Evolutionary conservation across 1,284 basidiomycete species (phyloP), one percentile per base, ranked within the genome.

Genomic region (Ceratobasidium papillatum): DNA sequence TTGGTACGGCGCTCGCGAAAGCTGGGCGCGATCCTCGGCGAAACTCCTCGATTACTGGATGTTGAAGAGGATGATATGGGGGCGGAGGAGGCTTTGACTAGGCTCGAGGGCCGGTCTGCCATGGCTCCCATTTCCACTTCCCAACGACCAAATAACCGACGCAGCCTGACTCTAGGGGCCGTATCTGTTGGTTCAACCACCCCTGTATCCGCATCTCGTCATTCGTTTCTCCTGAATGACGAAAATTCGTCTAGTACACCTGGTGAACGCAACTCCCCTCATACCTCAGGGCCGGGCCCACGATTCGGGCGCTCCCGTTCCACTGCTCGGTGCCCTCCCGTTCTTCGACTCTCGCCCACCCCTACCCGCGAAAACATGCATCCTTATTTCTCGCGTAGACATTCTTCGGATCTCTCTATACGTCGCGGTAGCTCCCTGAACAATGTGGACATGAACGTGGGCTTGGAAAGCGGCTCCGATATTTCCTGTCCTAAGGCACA

Each of bases 221-320:
- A 59, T 54, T 71, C 66, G n/a, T 71, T 71, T 30, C 66, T 58
- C 1, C 49, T 71, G 2, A 59, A 71, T 59, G 66, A 71, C 32
- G 66, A 71, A 71, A 71, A 71, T 41, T 27, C 66, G 3, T 71
- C 66, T 47, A 52, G 49, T n/a, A 12, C 34, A 17, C 54, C 66
- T 5, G 59, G 38, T 11, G 59, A 62, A 43, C 66, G 36, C n/a
- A 58, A 30, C 54, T 43, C 54, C 4, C 54, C 25, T 34, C 66
- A 41, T 19, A 71, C n/a, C 17, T 34, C 66, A 47, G 66, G 66
- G 30, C 25, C 66, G 22, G 43, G 52, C 19, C 66, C 52, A 71
- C 52, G 54, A 38, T 71, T 71, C 49, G 41, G 66, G 1, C 66
- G 66, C 38, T 38, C 65, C 5, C 52, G 66, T 36, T 71, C 66